Evolutionary conservation across 208 protist species (phyloP).

Genomic region (Phytomonas sp.): DNA sequence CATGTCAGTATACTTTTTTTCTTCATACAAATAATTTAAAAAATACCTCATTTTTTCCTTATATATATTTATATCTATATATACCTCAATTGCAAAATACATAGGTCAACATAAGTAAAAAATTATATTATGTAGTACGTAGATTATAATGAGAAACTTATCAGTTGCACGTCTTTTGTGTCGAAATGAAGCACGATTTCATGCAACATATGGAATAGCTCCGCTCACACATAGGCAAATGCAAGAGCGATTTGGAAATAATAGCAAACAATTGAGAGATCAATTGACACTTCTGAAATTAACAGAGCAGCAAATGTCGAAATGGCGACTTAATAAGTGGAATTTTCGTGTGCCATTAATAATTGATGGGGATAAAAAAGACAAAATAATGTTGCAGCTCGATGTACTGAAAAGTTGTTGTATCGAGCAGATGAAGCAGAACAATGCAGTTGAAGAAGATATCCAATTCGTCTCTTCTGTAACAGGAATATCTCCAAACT

Average conservation of each 20-base stretch:
- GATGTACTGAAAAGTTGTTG: conserved; percentile 57
- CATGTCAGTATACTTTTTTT: background rate
- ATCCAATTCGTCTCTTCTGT: conserved; percentile 30
- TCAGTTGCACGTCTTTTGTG: conserved; percentile 4
- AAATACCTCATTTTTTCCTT: conserved; percentile 1
- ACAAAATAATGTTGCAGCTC: conserved; percentile 46
- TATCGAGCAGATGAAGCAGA: conserved; percentile 32
- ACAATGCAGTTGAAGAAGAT: conserved; percentile 34
- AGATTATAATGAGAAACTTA: conserved; percentile 12
- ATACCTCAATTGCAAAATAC: conserved; percentile 1
- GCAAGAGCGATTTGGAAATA: background rate
- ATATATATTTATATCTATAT: conserved; percentile 10
- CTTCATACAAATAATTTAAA: conserved; percentile 7
- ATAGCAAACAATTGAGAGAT: conserved; percentile 8
- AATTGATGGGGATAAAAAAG: conserved; percentile 31
- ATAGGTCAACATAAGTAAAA: conserved; percentile 3
- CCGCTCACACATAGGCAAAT: conserved; percentile 47
- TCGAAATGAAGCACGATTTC: conserved; percentile 17
- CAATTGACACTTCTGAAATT: conserved; percentile 28
- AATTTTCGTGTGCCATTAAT: conserved; percentile 69
- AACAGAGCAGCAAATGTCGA: conserved; percentile 39
- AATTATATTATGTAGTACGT: conserved; percentile 9
- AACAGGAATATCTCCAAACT: conserved; percentile 31
- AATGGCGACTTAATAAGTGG: conserved; percentile 83
- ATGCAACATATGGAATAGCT: conserved; percentile 42